A percentile compares a stretch with the other conserved stretches of the same genome.
Conservation (phyloP, 192 early-diverging fungal genomes). For the Radiomyces spectabilis region DNA sequence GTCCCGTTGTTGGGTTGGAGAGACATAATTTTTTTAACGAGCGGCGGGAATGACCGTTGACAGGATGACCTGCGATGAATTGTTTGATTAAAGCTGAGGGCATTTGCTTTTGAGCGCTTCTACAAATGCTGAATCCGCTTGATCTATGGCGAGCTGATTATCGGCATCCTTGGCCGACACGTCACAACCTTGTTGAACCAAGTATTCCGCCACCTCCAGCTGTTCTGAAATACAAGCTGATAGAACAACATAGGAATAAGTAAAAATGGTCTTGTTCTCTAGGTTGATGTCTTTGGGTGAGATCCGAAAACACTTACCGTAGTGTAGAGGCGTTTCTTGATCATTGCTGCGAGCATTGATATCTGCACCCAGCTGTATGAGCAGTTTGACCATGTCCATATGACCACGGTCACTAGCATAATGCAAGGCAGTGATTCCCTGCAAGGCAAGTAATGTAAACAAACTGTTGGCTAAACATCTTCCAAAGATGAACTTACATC, state of each 20-base stretch:
- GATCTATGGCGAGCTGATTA: conserved; percentile 16
- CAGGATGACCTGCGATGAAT: too few species aligned
- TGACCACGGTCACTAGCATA: conserved; percentile 46
- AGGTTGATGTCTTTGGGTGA: background rate
- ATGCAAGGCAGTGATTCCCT: conserved; percentile 48
- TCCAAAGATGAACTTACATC: conserved; percentile 5
- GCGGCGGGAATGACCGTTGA: too few species aligned
- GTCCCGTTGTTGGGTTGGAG: too few species aligned
- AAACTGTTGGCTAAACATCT: background rate
- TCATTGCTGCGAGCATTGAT: conserved; percentile 13
- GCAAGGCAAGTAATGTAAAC: conserved; percentile 2
- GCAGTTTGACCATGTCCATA: conserved; percentile 28
- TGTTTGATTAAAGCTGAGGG: too few species aligned
- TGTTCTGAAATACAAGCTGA: conserved; percentile 28
- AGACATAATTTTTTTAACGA: too few species aligned
- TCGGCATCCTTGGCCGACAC: conserved; percentile 8
- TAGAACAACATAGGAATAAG: background rate
- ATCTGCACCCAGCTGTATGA: conserved; percentile 29
- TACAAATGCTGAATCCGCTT: conserved; percentile 7
- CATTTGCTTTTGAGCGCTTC: conserved; percentile 1
- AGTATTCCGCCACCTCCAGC: conserved; percentile 7
- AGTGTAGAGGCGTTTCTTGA: conserved; percentile 23
- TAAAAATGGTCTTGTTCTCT: background rate
- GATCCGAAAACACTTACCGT: conserved; percentile 21
- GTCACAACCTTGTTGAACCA: conserved; percentile 12